Base-by-base conservation (phyloP, 2,329 filamentous ascomycete species). In the Podosphaera xanthii region DNA sequence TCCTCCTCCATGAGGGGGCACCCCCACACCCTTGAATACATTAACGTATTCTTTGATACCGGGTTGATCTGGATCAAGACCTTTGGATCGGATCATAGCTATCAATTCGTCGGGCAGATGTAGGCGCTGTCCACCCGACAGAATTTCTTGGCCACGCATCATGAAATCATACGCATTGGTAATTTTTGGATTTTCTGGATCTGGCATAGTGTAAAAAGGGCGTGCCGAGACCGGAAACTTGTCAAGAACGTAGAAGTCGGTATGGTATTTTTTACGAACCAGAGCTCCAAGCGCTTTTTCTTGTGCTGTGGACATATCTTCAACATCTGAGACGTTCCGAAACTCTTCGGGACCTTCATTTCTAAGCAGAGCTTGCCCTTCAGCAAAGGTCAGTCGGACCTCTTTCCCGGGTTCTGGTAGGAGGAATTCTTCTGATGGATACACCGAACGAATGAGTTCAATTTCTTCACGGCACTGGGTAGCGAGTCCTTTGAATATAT, bases 171-270 rank as follows among this genome's bases (percentile, higher is more conserved):
- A 82, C 10, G 79, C 78, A 64, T 83, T 83, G 9, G 79, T 87
- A 63, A 87, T 78, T 42, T 76, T 75, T 59, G 79, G 76, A 66
- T 86, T 79, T 50, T 78, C 74, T 2, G 80, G 79, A 68, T 86
- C 86, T 59, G 86, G 82, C 75, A 91, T 87, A 62, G 91, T 89
- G 73, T 96, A 97, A 73, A 95, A 95, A 4, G 91, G 91, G 36
- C 92, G 81, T 30, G 92, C 87, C 44, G 77, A 76, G 71, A 92
- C 82, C 52, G 92, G 92, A 77, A 95, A 98, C 73, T 97, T 92
- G 76, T 97, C 91, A 62, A 98, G 79, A 31, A 94, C 84, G 74
- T 95, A 97, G 75, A 97, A 97, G 74, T 98, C 92, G 61, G 89
- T 92, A 69, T 85, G 80, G 77, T 85, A 95, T 74, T 95, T 96